phyloP scores from a whole-genome alignment of 345 rosid genomes.

The Turritis glabra region DNA sequence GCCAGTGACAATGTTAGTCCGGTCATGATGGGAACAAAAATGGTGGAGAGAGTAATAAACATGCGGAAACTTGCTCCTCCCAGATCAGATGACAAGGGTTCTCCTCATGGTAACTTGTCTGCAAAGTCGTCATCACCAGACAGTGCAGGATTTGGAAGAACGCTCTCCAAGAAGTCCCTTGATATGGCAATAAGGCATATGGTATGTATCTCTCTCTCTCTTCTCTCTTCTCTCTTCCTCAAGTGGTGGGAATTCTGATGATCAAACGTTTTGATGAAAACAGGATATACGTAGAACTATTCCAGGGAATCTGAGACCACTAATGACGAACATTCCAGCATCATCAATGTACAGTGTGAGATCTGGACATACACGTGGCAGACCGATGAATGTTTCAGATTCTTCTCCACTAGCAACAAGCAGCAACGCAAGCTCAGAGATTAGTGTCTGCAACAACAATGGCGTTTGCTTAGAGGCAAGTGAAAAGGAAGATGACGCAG shows the following conservation, averaged over 20 bases:
- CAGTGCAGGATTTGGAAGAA: slow-evolving; percentile 87
- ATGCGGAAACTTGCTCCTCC: slow-evolving; percentile 93
- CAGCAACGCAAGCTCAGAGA: slow-evolving; percentile 96
- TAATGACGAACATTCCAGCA: slow-evolving; percentile 95
- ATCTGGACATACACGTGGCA: slow-evolving; percentile 70
- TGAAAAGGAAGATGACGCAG: slow-evolving; percentile 66
- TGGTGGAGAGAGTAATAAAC: slow-evolving; percentile 96
- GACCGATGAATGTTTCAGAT: slow-evolving; percentile 73
- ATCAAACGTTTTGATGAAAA: background rate
- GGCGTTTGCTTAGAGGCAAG: slow-evolving; percentile 60
- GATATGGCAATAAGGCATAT: slow-evolving; percentile 99
- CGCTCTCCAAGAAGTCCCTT: slow-evolving; percentile 94
- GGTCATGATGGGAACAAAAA: slow-evolving; percentile 79
- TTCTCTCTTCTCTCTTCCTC: background rate
- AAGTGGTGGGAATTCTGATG: background rate
- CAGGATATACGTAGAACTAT: slow-evolving; percentile 96
- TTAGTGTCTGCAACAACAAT: slow-evolving; percentile 78
- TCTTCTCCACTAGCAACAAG: slow-evolving; percentile 96
- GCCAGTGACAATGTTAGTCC: slow-evolving; percentile 80
- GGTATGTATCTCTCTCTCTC: slow-evolving; percentile 50
- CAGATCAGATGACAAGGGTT: slow-evolving; percentile 64
- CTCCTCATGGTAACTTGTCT: slow-evolving; percentile 71
- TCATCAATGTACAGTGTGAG: slow-evolving; percentile 97
- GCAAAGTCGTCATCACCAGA: slow-evolving; percentile 92
- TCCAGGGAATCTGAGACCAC: slow-evolving; percentile 83